phyloP scores from a whole-genome alignment of 352 stramenopile species.

The Saprolegnia parasitica region DNA sequence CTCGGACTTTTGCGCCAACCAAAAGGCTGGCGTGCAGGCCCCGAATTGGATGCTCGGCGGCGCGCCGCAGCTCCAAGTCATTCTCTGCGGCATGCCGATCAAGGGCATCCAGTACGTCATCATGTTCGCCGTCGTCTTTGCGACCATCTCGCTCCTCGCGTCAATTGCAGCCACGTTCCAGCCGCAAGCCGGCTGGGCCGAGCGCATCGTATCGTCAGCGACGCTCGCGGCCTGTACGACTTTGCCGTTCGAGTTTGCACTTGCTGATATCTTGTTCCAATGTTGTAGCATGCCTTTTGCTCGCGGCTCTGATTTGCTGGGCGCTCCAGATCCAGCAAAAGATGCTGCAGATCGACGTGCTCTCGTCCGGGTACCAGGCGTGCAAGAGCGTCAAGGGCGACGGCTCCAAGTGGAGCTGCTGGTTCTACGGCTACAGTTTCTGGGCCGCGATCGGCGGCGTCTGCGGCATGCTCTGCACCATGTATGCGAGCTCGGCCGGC shows the following conservation, averaged over 20 bases:
- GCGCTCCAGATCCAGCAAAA: constrained; percentile 69
- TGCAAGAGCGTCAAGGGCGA: constrained; percentile 50
- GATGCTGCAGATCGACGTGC: constrained; percentile 70
- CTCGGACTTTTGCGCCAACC: constrained; percentile 51
- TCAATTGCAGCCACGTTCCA: constrained; percentile 71
- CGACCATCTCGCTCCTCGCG: constrained; percentile 55
- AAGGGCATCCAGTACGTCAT: constrained; percentile 45
- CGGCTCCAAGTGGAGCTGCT: constrained; percentile 65
- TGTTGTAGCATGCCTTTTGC: constrained; percentile 53
- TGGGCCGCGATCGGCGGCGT: constrained; percentile 79
- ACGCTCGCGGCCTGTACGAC: constrained; percentile 78
- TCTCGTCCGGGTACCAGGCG: constrained; percentile 67
- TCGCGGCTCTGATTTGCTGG: constrained; percentile 75
- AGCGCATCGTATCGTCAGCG: constrained; percentile 72
- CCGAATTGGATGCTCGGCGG: constrained; percentile 84
- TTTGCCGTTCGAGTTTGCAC: constrained; percentile 9
- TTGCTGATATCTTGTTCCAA: neutral
- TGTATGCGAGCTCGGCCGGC: constrained; percentile 72
- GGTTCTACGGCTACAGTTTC: constrained; percentile 85
- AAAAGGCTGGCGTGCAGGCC: constrained; percentile 25
- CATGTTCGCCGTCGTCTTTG: constrained; percentile 31
- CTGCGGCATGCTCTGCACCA: constrained; percentile 68
- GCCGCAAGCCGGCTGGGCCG: constrained; percentile 63
- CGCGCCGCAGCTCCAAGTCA: constrained; percentile 59
- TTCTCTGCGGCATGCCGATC: constrained; percentile 70